phyloP scores from a whole-genome alignment of 768 basidiomycete genomes.

The Panaeolus cyanescens region DNA sequence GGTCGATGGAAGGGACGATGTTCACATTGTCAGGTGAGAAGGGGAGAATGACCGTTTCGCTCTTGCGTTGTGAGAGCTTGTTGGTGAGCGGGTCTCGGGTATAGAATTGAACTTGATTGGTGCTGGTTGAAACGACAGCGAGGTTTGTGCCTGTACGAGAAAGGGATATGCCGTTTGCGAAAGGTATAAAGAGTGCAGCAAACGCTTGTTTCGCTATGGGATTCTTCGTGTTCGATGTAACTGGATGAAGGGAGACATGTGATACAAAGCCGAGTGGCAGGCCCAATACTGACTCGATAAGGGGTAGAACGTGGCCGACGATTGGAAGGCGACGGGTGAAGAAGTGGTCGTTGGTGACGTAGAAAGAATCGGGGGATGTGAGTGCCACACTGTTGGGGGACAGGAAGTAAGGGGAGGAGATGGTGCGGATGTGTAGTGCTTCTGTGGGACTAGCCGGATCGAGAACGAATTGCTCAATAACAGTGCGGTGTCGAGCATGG shows the following conservation, averaged over 20 bases:
- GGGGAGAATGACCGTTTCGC: constrained; percentile 47
- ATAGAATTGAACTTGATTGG: constrained; percentile 52
- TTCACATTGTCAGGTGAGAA: constrained; percentile 65
- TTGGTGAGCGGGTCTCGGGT: constrained; percentile 46
- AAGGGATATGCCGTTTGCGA: constrained; percentile 70
- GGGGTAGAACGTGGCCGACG: constrained; percentile 51
- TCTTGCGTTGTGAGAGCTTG: constrained; percentile 33
- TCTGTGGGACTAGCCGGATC: constrained; percentile 41
- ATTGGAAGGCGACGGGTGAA: constrained; percentile 62
- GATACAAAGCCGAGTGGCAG: constrained; percentile 63
- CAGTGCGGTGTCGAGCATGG: constrained; percentile 61
- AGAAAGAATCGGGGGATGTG: constrained; percentile 68
- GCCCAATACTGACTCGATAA: constrained; percentile 55
- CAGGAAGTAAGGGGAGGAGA: constrained; percentile 57
- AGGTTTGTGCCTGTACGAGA: constrained; percentile 50
- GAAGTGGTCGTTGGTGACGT: constrained; percentile 72
- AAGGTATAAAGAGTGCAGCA: constrained; percentile 52
- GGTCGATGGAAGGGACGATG: constrained; percentile 45
- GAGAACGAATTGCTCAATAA: constrained; percentile 69
- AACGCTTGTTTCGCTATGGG: constrained; percentile 38
- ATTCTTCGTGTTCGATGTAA: constrained; percentile 12
- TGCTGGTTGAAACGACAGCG: constrained; percentile 59
- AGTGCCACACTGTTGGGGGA: constrained; percentile 70
- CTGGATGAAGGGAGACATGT: constrained; percentile 47
- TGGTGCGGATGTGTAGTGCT: constrained; percentile 60